Base-by-base conservation (phyloP, 441 rosid species). In the Erodium moschatum region DNA sequence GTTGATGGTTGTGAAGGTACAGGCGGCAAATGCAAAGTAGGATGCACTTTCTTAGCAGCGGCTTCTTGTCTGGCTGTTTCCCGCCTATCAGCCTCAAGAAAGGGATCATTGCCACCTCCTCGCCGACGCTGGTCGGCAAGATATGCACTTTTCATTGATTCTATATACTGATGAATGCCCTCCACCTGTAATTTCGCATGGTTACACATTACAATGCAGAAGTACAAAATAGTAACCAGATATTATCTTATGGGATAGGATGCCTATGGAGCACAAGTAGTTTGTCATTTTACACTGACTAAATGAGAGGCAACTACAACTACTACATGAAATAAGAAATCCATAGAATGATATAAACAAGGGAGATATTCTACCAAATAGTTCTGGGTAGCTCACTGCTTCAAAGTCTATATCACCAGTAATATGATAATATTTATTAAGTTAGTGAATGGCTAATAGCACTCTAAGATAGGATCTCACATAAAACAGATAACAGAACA, bases 41-140 rank as follows among this genome's bases (percentile, higher is more conserved):
- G 99, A 78, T 95, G 98, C 48, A 87, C 96, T 72, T 96, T 82
- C 87, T 85, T 95, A 54, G 98, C 91, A 79, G 98, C 97, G 62
- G 97, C 98, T 86, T 95, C 97, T 68, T 82, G 92, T 77, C 88
- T 90, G 60, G 99, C 98, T n/a, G 93, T 85, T 85, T 90, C 96
- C 31, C 98, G 87, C 69, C 99, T 78, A 81, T 95, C 96, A 69
- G 99, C 99, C 76, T 90, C 99, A 69, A 95, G 95, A 79, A 95
- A 95, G 3, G 98, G 98, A 77, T 92, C 87, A 74, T 81, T 82
- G 48, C 75, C 81, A 69, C 88, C 89, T 67, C 99, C 99, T 79
- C 86, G 85, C n/a, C 81, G 87, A 2, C 93, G 91, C 74, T 92
- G 98, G 72, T 90, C 96, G 70, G 89, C 89, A 52, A 95, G 97